These are phyloP conservation scores for Scleromitrula shiraiana DNA, from an alignment of 2,329 filamentous ascomycete genomes.

Conservation along the genomic window DNA sequence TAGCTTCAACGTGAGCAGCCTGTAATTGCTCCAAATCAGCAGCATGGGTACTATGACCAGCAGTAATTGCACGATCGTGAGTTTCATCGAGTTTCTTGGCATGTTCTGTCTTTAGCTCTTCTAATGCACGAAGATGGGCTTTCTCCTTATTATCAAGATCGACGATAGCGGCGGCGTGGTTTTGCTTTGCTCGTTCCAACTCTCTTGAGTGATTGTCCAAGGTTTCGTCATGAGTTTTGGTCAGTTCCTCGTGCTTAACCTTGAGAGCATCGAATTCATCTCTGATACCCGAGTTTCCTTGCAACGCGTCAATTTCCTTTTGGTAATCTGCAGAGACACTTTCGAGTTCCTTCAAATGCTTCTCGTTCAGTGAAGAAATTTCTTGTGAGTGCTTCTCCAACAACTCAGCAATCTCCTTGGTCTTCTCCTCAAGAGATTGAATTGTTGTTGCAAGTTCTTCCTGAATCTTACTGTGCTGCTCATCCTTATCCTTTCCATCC, in stretches of 20 bases:
- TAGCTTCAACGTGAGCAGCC: slow-evolving; percentile 40
- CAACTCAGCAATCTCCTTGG: slow-evolving; percentile 35
- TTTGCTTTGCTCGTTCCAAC: slow-evolving; percentile 21
- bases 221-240: slow-evolving; percentile 28
- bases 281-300: slow-evolving; percentile 56
- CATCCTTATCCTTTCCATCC: slow-evolving; percentile 31
- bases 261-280: slow-evolving; percentile 55
- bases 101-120: slow-evolving; percentile 48
- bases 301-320: slow-evolving; percentile 55
- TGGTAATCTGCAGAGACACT: slow-evolving; percentile 54
- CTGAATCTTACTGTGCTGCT: slow-evolving; percentile 24
- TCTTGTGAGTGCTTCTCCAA: slow-evolving; percentile 49
- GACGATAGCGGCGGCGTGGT: slow-evolving; percentile 23
- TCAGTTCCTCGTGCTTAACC: slow-evolving; percentile 43
- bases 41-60: slow-evolving; percentile 41
- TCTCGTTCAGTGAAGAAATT: slow-evolving; percentile 19
- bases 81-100: slow-evolving; percentile 51
- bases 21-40: slow-evolving; percentile 47
- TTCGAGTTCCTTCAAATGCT: slow-evolving; percentile 50
- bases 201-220: slow-evolving; percentile 18
- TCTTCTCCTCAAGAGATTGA: slow-evolving; percentile 27
- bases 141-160: slow-evolving; percentile 39
- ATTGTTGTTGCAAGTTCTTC: slow-evolving; percentile 23
- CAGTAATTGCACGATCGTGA: slow-evolving; percentile 41
- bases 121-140: slow-evolving; percentile 46